Percentiles rank a stretch among this genome's conserved stretches.
These are phyloP conservation scores for Chernovozyma sophiae-reginae DNA, from an alignment of 1,139 yeast genomes.

Conservation along the genomic window DNA sequence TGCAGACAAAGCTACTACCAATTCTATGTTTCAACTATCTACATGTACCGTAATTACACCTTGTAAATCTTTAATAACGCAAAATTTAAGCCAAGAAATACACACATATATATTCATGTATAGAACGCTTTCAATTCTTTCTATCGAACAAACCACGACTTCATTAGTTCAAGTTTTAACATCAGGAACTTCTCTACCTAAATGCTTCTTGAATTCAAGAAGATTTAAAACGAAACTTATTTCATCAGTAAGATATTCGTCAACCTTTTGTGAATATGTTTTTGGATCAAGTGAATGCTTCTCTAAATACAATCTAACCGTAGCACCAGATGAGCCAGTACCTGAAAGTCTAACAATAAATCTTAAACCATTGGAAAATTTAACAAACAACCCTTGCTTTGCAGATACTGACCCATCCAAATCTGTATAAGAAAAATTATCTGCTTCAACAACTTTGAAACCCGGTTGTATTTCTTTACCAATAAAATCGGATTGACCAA, in stretches of 20 bases:
- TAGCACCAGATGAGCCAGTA: slow-evolving; percentile 97
- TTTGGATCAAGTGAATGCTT: slow-evolving; percentile 64
- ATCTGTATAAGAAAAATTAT: slow-evolving; percentile 89
- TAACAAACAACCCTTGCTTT: slow-evolving; percentile 90
- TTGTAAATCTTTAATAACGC: no score
- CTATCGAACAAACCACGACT: no score
- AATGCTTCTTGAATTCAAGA: slow-evolving; percentile 65
- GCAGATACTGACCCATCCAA: slow-evolving; percentile 86
- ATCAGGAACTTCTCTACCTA: slow-evolving; percentile 85
- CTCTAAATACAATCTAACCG: slow-evolving; percentile 89
- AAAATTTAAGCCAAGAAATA: no score
- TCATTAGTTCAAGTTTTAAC: slow-evolving; percentile 60
- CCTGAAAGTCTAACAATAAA: slow-evolving; percentile 92
- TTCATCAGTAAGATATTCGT: slow-evolving; percentile 62
- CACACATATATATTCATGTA: no score
- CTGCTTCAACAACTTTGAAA: slow-evolving; percentile 65
- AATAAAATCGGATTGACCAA: slow-evolving; percentile 30
- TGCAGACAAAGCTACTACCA: no score
- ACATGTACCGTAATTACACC: no score
- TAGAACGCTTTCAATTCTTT: no score
- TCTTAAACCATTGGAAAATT: slow-evolving; percentile 77
- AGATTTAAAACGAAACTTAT: slow-evolving; percentile 61
- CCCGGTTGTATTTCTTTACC: slow-evolving; percentile 43
- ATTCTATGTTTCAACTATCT: no score
- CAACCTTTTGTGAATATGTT: slow-evolving; percentile 53